Evolutionary conservation across 352 stramenopile species (phyloP), one percentile per base, ranked within the genome.

Genomic region (Globisporangium uncinulatum): DNA sequence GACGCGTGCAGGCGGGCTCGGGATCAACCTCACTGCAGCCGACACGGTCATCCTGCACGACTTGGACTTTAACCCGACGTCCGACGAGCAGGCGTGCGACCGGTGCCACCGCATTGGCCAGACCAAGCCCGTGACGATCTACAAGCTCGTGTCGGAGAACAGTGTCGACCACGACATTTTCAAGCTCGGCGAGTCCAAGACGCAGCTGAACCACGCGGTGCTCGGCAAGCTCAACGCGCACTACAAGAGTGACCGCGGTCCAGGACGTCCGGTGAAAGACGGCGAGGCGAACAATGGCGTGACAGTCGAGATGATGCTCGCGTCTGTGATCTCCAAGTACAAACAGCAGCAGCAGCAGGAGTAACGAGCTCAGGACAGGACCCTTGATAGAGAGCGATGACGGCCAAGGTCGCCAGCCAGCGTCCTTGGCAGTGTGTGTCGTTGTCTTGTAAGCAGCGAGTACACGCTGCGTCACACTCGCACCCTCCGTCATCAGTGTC

Each of bases 1-100:
- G 45, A 99, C 97, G 6, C 83, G 97, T 32, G 97, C 97, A 2
- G 97, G 97, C 56, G 97, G 97, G 1, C 83, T 99, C 13, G 97
- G 97, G 56, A 99, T 99, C 68, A 99, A 99, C 72, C 72, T 99
- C 45, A 97, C 94, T 11, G 85, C 88, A 13, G 93, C 94, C 19
- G 85, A 94, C 63, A 93, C 83, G 0, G 86, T 95, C n/a, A 92
- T 95, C 56, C 61, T 95, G 37, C 86, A 94, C 39, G 86, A 95
- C 56, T 42, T 94, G 34, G 86, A 95, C 51, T 95, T 94, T 62
- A 95, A 95, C 51, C 86, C 86, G 10, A 92, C 81, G 8, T 74
- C 83, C 24, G 86, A 95, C 47, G 83, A 89, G 48, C 85, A 97
- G 58, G 89, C 89, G 6, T 91, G 88, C 46, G 89, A 97, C 59